Evolutionary conservation across 2,329 filamentous ascomycete species (phyloP).

Genomic region (Penicillium rolfsii): DNA sequence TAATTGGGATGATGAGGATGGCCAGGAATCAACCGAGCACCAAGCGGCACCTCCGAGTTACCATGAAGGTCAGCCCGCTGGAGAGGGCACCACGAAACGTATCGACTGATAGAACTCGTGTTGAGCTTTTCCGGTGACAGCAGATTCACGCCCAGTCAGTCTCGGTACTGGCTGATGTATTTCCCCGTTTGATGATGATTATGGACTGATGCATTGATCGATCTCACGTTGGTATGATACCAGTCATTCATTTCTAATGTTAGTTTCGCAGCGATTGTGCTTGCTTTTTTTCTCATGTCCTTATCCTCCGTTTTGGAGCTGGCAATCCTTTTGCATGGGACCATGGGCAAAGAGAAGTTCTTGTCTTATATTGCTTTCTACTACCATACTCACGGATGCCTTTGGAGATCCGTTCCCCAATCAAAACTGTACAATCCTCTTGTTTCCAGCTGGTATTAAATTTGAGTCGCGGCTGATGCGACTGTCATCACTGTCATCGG

Average conservation of each 20-base stretch:
- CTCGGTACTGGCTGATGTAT: background rate
- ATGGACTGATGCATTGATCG: constrained; percentile 23
- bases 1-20: constrained; percentile 65
- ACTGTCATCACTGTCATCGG: background rate
- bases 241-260: constrained; percentile 16
- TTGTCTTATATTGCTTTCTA: constrained; percentile 2
- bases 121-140: background rate
- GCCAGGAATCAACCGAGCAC: constrained; percentile 31
- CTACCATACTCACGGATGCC: background rate
- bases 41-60: constrained; percentile 25
- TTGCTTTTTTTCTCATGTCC: constrained; percentile 6
- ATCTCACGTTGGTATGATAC: constrained; percentile 25
- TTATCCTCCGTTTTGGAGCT: background rate
- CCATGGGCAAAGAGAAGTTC: background rate
- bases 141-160: background rate
- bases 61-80: constrained; percentile 16
- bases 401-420: too few species aligned
- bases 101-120: constrained; percentile 32
- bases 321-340: background rate
- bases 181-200: constrained; percentile 15
- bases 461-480: background rate
- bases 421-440: background rate
- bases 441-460: background rate
- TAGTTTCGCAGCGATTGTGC: constrained; percentile 12
- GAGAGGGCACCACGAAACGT: constrained; percentile 34